phyloP scores from a whole-genome alignment of 2,329 filamentous ascomycete genomes.

The Lecanicillium sp. region DNA sequence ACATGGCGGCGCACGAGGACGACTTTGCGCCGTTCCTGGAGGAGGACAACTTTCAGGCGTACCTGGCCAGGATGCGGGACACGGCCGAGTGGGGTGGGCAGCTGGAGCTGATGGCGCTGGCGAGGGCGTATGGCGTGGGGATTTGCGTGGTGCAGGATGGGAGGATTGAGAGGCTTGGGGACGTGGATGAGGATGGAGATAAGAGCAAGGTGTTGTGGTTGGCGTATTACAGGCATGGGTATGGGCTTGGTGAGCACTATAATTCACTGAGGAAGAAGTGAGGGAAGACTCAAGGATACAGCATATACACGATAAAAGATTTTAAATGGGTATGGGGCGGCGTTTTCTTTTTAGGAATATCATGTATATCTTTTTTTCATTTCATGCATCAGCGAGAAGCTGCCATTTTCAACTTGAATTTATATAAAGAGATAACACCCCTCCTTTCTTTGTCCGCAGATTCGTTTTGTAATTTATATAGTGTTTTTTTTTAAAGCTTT shows the following conservation, averaged over 20 bases:
- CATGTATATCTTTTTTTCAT: too few species aligned
- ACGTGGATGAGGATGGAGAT: constrained; percentile 6
- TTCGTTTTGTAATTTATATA: too few species aligned
- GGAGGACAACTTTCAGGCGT: constrained; percentile 59
- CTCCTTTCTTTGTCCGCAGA: too few species aligned
- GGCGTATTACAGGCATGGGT: constrained; percentile 91
- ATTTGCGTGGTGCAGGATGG: constrained; percentile 86
- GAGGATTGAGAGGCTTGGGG: constrained; percentile 63
- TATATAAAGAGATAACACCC: too few species aligned
- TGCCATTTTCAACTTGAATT: too few species aligned
- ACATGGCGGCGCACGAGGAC: constrained; percentile 65
- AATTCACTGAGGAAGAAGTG: constrained; percentile 64
- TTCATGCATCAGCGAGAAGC: not conserved
- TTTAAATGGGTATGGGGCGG: too few species aligned
- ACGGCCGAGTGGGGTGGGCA: constrained; percentile 97
- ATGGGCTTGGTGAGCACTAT: constrained; percentile 94
- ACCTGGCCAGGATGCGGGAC: constrained; percentile 69
- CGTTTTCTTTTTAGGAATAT: too few species aligned
- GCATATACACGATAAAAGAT: not conserved
- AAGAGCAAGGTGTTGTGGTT: constrained; percentile 61
- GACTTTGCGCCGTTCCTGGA: constrained; percentile 86
- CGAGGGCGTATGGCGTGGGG: constrained; percentile 68
- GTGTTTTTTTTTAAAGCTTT: not conserved
- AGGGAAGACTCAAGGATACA: too few species aligned
- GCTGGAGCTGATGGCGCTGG: constrained; percentile 78